Evolutionary conservation across 768 basidiomycete genomes (phyloP), one percentile per base, ranked within the genome.

Genomic region (Termitomyces heimii): DNA sequence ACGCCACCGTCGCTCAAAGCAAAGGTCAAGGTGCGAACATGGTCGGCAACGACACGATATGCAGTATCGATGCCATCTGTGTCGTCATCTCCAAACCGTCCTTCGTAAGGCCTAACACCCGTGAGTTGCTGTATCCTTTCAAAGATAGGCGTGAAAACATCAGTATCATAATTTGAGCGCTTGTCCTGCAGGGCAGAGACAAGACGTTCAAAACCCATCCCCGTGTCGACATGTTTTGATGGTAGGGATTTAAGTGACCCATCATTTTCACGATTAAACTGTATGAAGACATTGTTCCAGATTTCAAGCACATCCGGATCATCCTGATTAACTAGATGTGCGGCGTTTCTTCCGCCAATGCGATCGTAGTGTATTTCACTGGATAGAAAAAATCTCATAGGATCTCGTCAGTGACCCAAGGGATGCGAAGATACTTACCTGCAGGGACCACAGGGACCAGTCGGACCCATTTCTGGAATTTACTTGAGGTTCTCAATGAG

Each of bases 281-380:
- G 95, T 68, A 99, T 98, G 70, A 98, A 99, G 56, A 99, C 97
- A 69, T 97, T 98, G 77, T 99, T 99, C 97, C 97, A 99, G 63
- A 99, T 95, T 72, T 96, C 94, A 57, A 99, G 81, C 8, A 99
- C 97, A 61, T 95, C 87, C 1, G 97, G 94, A 67, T 98, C 97
- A 69, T 99, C 97, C 64, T 86, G 80, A 70, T 99, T 98, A 63
- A 99, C 97, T 47, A 97, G 84, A 65, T 86, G 79, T 6, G 94
- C 83, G 52, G 94, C 96, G 67, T 98, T 93, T 50, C 97, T 84
- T n/a, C 89, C 92, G n/a, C 97, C 97, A 61, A 98, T 92, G 43
- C 94, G 89, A 71, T 99, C 97, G 67, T 83, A 96, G 72, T 99
- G 97, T 60, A 99, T 89, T 73, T 99, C 97, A 64, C 93, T 93